These are phyloP conservation scores for Dioscorea cayenensis DNA, from an alignment of 116 monocot species.

Conservation along the genomic window DNA sequence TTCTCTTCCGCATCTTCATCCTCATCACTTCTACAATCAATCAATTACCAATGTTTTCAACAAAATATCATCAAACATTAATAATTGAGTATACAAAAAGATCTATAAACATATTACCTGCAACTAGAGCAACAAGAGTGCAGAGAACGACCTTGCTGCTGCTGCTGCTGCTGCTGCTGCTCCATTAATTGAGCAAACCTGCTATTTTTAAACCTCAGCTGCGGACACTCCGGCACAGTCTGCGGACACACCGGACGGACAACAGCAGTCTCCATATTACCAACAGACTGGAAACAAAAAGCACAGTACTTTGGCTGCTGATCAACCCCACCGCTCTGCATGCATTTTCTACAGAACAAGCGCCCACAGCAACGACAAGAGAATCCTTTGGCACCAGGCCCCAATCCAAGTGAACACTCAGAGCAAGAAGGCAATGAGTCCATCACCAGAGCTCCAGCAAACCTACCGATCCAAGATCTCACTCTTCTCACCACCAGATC, in stretches of 20 bases:
- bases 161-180: slow-evolving; percentile 11
- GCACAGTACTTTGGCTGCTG: slow-evolving; percentile 7
- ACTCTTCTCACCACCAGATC: slow-evolving; percentile 7
- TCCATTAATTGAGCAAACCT: slow-evolving; percentile 11
- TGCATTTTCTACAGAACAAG: slow-evolving; percentile 30
- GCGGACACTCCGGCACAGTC: slow-evolving; percentile 5
- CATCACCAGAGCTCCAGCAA: not conserved
- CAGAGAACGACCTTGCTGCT: slow-evolving; percentile 27
- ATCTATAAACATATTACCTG: slow-evolving; percentile 12
- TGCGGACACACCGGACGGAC: not conserved
- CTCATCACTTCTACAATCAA: slow-evolving; percentile 31
- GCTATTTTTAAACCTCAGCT: slow-evolving; percentile 10
- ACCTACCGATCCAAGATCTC: not conserved
- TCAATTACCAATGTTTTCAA: not conserved
- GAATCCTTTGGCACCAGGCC: no score
- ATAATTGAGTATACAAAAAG: not conserved
- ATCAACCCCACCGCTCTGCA: slow-evolving; percentile 1
- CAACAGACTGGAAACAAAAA: slow-evolving; percentile 3
- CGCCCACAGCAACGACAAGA: slow-evolving; percentile 25
- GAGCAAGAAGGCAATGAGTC: not conserved
- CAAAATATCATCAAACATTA: not conserved
- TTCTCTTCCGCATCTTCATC: slow-evolving; percentile 48
- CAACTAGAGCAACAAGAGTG: slow-evolving; percentile 9
- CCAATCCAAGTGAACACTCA: not conserved
- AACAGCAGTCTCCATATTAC: not conserved